Conservation (phyloP, 371 early-diverging fungal genomes). For the Apophysomyces sp. region DNA sequence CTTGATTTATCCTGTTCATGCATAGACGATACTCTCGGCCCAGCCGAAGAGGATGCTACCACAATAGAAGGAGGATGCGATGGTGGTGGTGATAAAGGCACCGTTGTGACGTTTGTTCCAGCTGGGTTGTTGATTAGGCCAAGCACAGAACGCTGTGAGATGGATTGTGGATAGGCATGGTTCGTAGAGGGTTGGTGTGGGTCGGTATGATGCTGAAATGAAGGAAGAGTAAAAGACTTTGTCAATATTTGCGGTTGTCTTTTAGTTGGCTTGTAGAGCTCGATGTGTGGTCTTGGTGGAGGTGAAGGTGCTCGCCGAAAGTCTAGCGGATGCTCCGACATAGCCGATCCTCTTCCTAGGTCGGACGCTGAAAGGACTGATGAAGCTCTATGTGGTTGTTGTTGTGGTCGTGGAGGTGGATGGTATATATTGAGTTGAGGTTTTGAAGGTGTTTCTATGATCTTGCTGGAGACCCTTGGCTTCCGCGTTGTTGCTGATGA, state of each 20-base stretch:
- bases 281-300: constrained; percentile 8
- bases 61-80: not conserved
- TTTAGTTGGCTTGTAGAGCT: constrained; percentile 14
- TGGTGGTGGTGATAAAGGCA: not conserved
- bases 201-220: not conserved
- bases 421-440: not conserved
- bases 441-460: not conserved
- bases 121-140: constrained; percentile 4
- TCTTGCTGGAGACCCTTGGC: not conserved
- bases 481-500: not conserved
- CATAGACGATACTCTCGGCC: not conserved
- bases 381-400: not conserved
- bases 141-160: not conserved
- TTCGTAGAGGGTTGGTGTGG: not conserved
- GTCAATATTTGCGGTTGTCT: not conserved
- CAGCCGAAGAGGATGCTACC: not conserved
- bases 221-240: not conserved
- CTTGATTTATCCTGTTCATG: constrained; percentile 11
- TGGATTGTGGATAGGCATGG: not conserved
- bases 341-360: not conserved
- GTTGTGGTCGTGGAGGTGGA: not conserved
- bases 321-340: not conserved
- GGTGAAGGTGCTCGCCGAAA: not conserved
- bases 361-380: not conserved
- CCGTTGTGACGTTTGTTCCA: not conserved